Evolutionary conservation across 2,329 filamentous ascomycete species (phyloP).

Genomic region (Ceratocystis huliohia): DNA sequence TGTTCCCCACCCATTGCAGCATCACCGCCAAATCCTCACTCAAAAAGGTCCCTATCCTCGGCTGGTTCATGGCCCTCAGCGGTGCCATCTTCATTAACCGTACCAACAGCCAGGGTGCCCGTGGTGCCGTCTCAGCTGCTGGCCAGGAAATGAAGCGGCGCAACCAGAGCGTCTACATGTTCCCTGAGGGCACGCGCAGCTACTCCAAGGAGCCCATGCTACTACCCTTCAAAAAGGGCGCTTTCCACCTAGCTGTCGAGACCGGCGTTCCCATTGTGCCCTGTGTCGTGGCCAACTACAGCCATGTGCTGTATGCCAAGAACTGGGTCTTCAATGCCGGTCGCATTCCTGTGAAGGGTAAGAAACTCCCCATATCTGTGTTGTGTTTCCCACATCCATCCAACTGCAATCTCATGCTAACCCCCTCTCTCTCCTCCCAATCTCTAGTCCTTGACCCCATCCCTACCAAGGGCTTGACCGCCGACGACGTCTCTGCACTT

Average conservation of each 20-base stretch:
- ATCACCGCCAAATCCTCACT: conserved; percentile 85
- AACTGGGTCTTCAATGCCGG: conserved; percentile 53
- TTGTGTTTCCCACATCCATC: neutral
- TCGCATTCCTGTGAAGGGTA: conserved; percentile 63
- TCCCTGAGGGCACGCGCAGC: conserved; percentile 84
- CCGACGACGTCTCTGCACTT: conserved; percentile 66
- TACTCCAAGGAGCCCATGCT: conserved; percentile 71
- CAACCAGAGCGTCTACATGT: conserved; percentile 70
- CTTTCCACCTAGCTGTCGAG: conserved; percentile 90
- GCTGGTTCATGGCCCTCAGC: conserved; percentile 85
- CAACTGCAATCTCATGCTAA: neutral
- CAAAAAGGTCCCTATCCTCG: conserved; percentile 67
- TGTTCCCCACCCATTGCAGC: conserved; percentile 85
- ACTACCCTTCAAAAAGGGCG: conserved; percentile 97
- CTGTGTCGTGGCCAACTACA: conserved; percentile 68
- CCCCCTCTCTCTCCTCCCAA: neutral
- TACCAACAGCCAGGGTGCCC: conserved; percentile 66
- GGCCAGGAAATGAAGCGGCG: conserved; percentile 63
- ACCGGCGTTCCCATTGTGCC: conserved; percentile 88
- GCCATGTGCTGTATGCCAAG: conserved; percentile 55
- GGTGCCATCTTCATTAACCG: conserved; percentile 94
- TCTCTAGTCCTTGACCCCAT: conserved; percentile 64
- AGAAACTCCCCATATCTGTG: conserved; percentile 22
- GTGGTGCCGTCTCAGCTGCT: conserved; percentile 74
- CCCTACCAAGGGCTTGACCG: conserved; percentile 56